phyloP scores from a whole-genome alignment of 2,329 filamentous ascomycete species.

The Xylaria multiplex region DNA sequence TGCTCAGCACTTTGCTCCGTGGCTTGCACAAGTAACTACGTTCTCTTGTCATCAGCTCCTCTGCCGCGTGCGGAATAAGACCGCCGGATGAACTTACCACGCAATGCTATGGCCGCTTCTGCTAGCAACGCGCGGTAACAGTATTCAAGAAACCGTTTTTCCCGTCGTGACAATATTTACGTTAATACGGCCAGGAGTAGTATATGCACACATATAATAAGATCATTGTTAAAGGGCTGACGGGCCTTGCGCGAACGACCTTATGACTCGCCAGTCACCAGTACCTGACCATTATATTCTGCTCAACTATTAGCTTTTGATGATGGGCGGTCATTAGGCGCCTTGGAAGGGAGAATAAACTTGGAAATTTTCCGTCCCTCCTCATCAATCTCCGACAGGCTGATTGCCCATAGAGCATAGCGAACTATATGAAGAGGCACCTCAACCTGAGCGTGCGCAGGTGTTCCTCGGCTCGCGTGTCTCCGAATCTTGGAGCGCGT shows the following conservation, averaged over 20 bases:
- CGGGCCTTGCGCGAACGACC: neutral
- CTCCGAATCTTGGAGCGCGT: conserved; percentile 25
- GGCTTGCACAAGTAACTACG: neutral
- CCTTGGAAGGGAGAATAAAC: conserved; percentile 4
- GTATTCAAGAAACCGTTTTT: neutral
- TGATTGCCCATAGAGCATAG: conserved; percentile 23
- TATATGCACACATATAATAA: neutral
- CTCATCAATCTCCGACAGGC: conserved; percentile 28
- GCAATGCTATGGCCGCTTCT: conserved; percentile 11
- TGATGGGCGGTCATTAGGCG: neutral
- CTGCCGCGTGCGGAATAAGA: conserved; percentile 8
- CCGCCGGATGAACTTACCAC: conserved; percentile 6
- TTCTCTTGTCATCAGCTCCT: conserved; percentile 1
- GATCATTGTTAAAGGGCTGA: neutral
- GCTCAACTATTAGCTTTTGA: neutral
- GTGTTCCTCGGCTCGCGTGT: conserved; percentile 20
- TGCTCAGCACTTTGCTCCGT: neutral
- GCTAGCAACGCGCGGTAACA: neutral
- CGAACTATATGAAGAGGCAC: conserved; percentile 11
- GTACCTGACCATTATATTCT: conserved; percentile 1
- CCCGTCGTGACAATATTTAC: neutral
- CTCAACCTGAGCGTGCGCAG: neutral
- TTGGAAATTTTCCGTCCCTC: conserved; percentile 19
- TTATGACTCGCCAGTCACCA: neutral
- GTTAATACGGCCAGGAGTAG: conserved; percentile 14